Evolutionary conservation across 2,329 filamentous ascomycete species (phyloP).

Genomic region (Bertia moriformis): DNA sequence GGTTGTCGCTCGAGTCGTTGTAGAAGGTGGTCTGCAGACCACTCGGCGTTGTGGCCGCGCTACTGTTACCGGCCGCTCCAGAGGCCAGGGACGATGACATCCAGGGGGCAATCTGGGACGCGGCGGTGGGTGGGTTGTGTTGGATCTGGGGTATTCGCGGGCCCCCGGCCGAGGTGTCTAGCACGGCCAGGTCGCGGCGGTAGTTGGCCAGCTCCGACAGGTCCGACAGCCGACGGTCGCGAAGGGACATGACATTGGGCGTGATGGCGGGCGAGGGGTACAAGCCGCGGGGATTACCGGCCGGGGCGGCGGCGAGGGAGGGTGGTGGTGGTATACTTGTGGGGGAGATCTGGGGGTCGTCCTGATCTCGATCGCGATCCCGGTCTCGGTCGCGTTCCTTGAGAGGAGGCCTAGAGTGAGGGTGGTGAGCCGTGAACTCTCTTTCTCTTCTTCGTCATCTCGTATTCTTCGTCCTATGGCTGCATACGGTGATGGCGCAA

Average conservation of each 20-base stretch:
- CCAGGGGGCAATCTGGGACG: slow-evolving; percentile 44
- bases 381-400: neutral
- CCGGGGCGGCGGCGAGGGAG: slow-evolving; percentile 21
- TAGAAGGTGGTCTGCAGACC: slow-evolving; percentile 46
- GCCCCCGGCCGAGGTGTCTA: slow-evolving; percentile 38
- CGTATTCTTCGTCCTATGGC: too few species aligned
- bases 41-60: slow-evolving; percentile 15
- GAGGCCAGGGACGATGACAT: too few species aligned
- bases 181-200: slow-evolving; percentile 55
- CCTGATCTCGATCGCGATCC: neutral
- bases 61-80: slow-evolving; percentile 18
- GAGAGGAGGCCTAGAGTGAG: neutral
- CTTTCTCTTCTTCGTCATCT: too few species aligned
- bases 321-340: too few species aligned
- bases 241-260: slow-evolving; percentile 32
- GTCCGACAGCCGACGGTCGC: slow-evolving; percentile 39
- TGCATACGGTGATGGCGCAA: too few species aligned
- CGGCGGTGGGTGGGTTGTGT: slow-evolving; percentile 40
- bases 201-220: slow-evolving; percentile 56
- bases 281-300: slow-evolving; percentile 18
- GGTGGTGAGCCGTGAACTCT: too few species aligned
- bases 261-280: slow-evolving; percentile 23
- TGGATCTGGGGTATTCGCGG: slow-evolving; percentile 42
- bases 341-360: slow-evolving; percentile 25
- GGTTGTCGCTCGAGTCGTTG: slow-evolving; percentile 61